Evolutionary conservation across 2,329 filamentous ascomycete species (phyloP).

Genomic region (Periconia sp.): DNA sequence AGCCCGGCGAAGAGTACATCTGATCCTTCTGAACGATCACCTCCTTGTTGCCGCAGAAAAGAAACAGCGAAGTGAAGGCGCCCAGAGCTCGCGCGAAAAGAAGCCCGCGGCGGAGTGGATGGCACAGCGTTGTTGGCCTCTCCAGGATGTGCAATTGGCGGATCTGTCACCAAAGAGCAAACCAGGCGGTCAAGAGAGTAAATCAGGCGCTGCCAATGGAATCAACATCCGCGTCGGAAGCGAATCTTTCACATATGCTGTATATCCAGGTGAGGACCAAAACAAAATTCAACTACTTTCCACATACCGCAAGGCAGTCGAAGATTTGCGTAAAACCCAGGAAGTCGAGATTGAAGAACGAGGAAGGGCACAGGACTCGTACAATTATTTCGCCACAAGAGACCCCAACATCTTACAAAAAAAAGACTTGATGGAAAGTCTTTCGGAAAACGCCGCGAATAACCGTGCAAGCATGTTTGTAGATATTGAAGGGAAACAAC

Average conservation of each 20-base stretch:
- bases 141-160: conserved; percentile 89
- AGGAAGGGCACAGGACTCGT: conserved; percentile 79
- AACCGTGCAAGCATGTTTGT: conserved; percentile 76
- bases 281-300: conserved; percentile 82
- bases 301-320: conserved; percentile 88
- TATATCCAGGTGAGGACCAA: conserved; percentile 74
- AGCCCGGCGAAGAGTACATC: conserved; percentile 81
- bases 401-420: conserved; percentile 78
- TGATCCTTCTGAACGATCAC: conserved; percentile 93
- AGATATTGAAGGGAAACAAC: conserved; percentile 94
- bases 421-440: conserved; percentile 74
- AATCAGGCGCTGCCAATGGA: conserved; percentile 71
- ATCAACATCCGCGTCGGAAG: conserved; percentile 88
- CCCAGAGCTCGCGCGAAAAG: conserved; percentile 48
- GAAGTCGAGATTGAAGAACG: conserved; percentile 86
- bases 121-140: conserved; percentile 90
- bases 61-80: conserved; percentile 77
- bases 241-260: conserved; percentile 93
- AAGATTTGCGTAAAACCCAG: conserved; percentile 83
- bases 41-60: conserved; percentile 92
- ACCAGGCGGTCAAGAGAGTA: conserved; percentile 47
- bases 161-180: conserved; percentile 67
- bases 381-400: conserved; percentile 81
- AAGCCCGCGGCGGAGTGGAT: conserved; percentile 67
- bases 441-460: conserved; percentile 69